Conservation (phyloP, 768 basidiomycete species). For the Lentinula lateritia region DNA sequence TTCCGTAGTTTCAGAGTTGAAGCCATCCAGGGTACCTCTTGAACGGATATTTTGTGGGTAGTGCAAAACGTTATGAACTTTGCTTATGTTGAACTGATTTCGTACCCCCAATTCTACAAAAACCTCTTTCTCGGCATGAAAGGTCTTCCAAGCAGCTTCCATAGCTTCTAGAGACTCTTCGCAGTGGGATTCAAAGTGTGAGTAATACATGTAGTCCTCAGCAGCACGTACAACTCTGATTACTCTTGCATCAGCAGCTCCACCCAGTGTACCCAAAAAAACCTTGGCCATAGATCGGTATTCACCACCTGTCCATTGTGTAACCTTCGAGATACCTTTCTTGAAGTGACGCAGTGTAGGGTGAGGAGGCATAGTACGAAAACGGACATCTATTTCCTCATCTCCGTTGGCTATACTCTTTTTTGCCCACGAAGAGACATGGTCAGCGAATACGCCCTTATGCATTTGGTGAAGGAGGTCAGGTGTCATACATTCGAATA, state of each 20-base stretch:
- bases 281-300: conserved; percentile 31
- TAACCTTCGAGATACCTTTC: conserved; percentile 32
- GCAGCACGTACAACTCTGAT: conserved; percentile 18
- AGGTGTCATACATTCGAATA: conserved; percentile 33
- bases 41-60: conserved; percentile 22
- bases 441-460: conserved; percentile 44
- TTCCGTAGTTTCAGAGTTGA: conserved; percentile 29
- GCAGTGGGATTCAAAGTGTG: conserved; percentile 24
- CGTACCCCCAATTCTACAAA: conserved; percentile 22
- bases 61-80: conserved; percentile 28
- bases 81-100: conserved; percentile 33
- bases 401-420: conserved; percentile 12
- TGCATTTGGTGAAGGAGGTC: conserved; percentile 45
- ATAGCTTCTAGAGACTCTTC: conserved; percentile 19
- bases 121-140: conserved; percentile 25
- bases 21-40: conserved; percentile 24
- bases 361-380: conserved; percentile 23
- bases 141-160: conserved; percentile 15
- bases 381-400: conserved; percentile 29
- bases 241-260: conserved; percentile 14
- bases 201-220: conserved; percentile 31
- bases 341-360: conserved; percentile 32
- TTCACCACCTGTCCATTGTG: conserved; percentile 40
- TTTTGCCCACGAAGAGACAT: conserved; percentile 29
- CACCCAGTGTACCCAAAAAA: conserved; percentile 26